Percentiles rank a stretch among this genome's conserved stretches.
Conservation (phyloP, 441 rosid species). For the Aleurites moluccanus region DNA sequence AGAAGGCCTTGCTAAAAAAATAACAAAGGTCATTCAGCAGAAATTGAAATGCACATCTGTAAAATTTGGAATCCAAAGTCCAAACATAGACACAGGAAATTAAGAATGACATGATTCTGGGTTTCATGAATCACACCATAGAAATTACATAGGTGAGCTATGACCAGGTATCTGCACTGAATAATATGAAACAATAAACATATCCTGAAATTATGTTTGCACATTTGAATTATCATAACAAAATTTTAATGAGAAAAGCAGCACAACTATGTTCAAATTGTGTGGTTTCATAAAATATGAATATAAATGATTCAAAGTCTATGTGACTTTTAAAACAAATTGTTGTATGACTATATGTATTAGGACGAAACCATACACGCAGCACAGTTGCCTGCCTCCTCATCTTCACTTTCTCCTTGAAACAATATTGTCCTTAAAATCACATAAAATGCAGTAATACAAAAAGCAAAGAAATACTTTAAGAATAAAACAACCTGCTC, state of each 20-base stretch:
- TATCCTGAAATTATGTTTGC: neutral
- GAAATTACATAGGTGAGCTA: neutral
- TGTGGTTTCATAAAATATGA: neutral
- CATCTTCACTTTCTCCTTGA: conserved; percentile 76
- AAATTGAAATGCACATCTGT: neutral
- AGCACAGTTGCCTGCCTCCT: conserved; percentile 43
- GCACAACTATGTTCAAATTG: neutral
- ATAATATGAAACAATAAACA: neutral
- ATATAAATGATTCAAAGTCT: neutral
- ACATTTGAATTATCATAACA: neutral
- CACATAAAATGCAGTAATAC: conserved; percentile 17
- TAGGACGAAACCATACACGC: conserved; percentile 40
- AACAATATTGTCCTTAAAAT: conserved; percentile 58
- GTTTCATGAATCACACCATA: neutral
- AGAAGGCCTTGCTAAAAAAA: conserved; percentile 16
- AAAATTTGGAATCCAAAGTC: neutral
- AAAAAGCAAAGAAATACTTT: conserved; percentile 7
- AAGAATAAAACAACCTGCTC: conserved; percentile 64
- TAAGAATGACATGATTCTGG: neutral
- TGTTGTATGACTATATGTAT: neutral
- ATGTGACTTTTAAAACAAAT: neutral
- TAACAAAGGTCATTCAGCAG: conserved; percentile 11
- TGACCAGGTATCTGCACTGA: neutral
- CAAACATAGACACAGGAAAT: neutral
- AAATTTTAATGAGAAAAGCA: neutral